Evolutionary conservation across 2,329 filamentous ascomycete genomes (phyloP), one percentile per base, ranked within the genome.

Genomic region (Paraphaeosphaeria minitans): DNA sequence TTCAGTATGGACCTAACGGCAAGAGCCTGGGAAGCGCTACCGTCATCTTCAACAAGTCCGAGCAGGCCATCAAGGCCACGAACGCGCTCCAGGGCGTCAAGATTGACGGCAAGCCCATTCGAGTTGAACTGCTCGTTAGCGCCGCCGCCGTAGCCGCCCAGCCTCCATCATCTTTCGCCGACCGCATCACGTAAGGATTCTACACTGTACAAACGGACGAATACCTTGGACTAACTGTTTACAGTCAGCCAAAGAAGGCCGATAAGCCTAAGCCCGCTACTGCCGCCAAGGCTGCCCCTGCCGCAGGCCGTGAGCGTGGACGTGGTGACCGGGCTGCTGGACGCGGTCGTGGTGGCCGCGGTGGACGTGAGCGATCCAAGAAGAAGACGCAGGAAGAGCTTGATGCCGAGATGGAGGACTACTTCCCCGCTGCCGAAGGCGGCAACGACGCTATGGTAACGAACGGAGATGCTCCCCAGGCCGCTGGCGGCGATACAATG

Each of bases 331-430:
- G 72, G 55, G 80, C 75, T 49, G 64, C 68, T 58, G 78, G 79
- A 49, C 82, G 82, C 64, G 82, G 79, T 83, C 82, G 80, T 62
- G 73, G 80, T 62, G 73, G 68, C 16, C 72, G 72, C 51, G 71
- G 67, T 39, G 81, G 79, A 46, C 81, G 80, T 63, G 78, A 80
- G 68, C 84, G 84, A 62, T 82, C 78, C 83, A 80, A 83, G 82
- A 98, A 98, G 90, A 99, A 98, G 91, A 96, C 93, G 0, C 88
- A 90, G 1, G 94, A 97, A 76, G 93, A 99, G 81, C 87, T 99
- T 27, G 95, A 99, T 77, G 93, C 92, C 4, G 95, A 99, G 78
- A 99, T 99, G 95, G 89, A 87, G 21, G 95, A 98, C 78, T 99
- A 99, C 82, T 98, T 96, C 75, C 87, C 84, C 54, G 75, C 76